Base-by-base conservation (phyloP, 805 yeast genomes). In the Yamadazyma ubonensis region DNA sequence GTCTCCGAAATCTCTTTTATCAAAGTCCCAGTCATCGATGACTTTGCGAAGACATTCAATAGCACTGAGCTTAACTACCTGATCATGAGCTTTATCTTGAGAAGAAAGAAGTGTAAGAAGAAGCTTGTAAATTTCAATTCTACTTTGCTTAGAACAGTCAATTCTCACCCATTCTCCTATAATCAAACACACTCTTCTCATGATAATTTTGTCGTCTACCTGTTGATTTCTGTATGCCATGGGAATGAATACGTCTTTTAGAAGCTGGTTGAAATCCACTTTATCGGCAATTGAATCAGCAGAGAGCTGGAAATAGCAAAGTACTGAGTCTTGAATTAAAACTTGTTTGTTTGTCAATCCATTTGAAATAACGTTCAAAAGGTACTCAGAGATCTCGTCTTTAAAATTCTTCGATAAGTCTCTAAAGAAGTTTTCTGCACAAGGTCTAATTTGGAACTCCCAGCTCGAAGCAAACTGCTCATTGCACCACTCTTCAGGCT, bases 401-500 rank as follows among this genome's bases (percentile, higher is more conserved):
- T 80, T 79, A 62, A 82, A 87, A 44, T 74, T 72, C 33, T 71
- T 70, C 27, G 86, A 76, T 46, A 90, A 62, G 54, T 84, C 93
- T 49, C 82, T 86, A 55, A 81, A 89, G 49, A 88, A 80, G 54
- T 81, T 81, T 50, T 87, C 96, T 0, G 96, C 88, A 61, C 96
- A 87, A 3, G 91, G 88, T 41, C 95, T 70, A 9, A 89, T 73
- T 55, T 86, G 90, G 57, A 69, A 87, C 55, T 90, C 97, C 81
- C 86, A 88, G 54, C 83, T 81, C 4, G 79, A 67, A 36, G 80
- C 74, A 42, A 82, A 65, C 49, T 89, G 95, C 53, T 88, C 96
- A 47, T 81, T 80, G 15, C 86, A 80, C 87, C 95, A 93, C 58
- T 88, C 96, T 57, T 89, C 98, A 0, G 98, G 96, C 44, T 89